Conservation (phyloP, 805 yeast genomes). For the Sugiyamaella lignohabitans region DNA sequence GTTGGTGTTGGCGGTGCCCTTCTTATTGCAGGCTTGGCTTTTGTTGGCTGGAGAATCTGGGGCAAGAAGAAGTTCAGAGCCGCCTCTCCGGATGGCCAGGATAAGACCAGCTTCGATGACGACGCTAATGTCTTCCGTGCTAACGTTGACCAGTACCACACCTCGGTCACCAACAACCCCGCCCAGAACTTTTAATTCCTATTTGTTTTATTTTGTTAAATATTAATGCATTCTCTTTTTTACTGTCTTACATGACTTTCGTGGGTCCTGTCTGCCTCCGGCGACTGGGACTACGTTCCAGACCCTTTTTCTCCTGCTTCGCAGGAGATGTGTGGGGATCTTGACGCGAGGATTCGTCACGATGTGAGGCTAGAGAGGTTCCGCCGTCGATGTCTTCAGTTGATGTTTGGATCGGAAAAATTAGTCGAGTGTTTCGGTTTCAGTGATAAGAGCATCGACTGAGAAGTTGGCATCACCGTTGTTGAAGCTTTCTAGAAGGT, state of each 20-base stretch:
- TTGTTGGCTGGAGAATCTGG: constrained; percentile 20
- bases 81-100: constrained; percentile 19
- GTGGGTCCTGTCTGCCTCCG: background rate
- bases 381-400: too few relatives aligned
- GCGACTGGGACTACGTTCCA: background rate
- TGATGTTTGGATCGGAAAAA: background rate
- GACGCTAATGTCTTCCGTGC: constrained; percentile 31
- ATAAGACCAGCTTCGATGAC: constrained; percentile 24
- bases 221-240: background rate
- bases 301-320: background rate
- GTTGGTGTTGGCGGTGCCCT: constrained; percentile 68
- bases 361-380: too few relatives aligned
- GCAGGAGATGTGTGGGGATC: background rate
- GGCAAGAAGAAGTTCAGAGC: constrained; percentile 16
- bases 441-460: constrained; percentile 59
- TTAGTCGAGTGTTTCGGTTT: constrained; percentile 65
- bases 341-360: too few relatives aligned
- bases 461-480: constrained; percentile 59
- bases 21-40: constrained; percentile 35
- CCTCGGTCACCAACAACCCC: constrained; percentile 23
- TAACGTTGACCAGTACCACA: constrained; percentile 34
- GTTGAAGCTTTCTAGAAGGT: constrained; percentile 62
- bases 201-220: background rate
- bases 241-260: background rate
- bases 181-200: constrained; percentile 30